phyloP scores from a whole-genome alignment of 225 moss, liverwort and hornwort genomes.

The Sphagnum contortum region DNA sequence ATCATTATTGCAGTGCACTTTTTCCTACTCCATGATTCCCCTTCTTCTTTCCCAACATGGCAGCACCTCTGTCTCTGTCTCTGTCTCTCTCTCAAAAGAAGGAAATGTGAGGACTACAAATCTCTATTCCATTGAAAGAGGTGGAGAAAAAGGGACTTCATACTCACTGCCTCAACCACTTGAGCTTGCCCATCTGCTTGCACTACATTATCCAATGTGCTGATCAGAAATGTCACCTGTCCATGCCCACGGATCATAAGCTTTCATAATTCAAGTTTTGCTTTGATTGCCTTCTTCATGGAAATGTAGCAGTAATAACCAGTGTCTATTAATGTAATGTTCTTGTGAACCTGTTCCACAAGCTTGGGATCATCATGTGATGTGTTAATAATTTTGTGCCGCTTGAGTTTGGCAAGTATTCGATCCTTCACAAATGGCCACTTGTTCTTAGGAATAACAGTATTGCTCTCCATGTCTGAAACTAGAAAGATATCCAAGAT shows the following conservation, averaged over 20 bases:
- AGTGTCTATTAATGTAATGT: too few species aligned
- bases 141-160: not conserved
- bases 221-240: constrained; percentile 80
- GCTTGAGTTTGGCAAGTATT: constrained; percentile 55
- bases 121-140: too few species aligned
- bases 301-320: too few species aligned
- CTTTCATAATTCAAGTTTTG: not conserved
- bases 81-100: not conserved
- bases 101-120: not conserved
- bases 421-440: constrained; percentile 61
- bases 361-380: constrained; percentile 51
- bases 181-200: constrained; percentile 50
- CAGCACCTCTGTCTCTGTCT: too few species aligned
- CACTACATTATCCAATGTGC: constrained; percentile 71
- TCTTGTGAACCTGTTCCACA: constrained; percentile 81
- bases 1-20: too few species aligned
- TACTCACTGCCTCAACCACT: constrained; percentile 87
- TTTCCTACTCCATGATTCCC: too few species aligned
- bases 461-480: too few species aligned
- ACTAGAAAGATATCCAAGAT: too few species aligned
- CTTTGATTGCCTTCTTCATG: too few species aligned
- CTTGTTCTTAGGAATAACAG: constrained; percentile 40
- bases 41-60: too few species aligned
- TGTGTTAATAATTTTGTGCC: constrained; percentile 40
- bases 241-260: constrained; percentile 7